Evolutionary conservation across 2,329 filamentous ascomycete genomes (phyloP), one percentile per base, ranked within the genome.

Genomic region (Colletotrichum acutatum): DNA sequence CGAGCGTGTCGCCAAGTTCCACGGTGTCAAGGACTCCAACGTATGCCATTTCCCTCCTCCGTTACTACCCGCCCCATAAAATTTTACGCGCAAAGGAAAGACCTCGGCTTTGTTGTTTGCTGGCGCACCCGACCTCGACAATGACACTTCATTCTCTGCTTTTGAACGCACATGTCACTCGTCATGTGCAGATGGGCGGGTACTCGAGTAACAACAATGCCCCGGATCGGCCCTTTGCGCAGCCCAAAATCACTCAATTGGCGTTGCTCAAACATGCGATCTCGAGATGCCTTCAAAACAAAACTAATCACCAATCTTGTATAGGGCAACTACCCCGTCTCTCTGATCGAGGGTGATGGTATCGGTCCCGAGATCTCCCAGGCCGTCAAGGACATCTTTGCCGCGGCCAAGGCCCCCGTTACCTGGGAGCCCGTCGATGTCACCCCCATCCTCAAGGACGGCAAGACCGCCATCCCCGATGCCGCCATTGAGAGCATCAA

Each of bases 361-460:
- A 99, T 99, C 83, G 97, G 97, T 75, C 97, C 97, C 76, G 96
- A 99, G 88, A 99, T 99, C 83, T 92, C 97, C 77, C 92, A 98
- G 86, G 97, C 97, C 63, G 95, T 99, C 82, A 99, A 98, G 91
- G 94, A 98, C 85, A 99, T 99, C 86, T 99, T 98, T 88, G 90
- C 92, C 80, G 97, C 97, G 79, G 97, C 97, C 80, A 94, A 97
- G 94, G 91, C 93, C 74, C 97, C 97, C 75, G 93, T 99, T 84
- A 92, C 95, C 83, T 99, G 97, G 97, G 97, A 99, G 85, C 92
- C 95, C 75, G 93, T 98, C 82, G 97, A 98, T 84, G 97, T 99
- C 77, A 98, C 95, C 68, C 97, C 97, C 75, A 93, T 93, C 80
- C 85, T 99, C 78, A 96, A 96, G 88, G 93, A 98, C 81, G 97